Conservation (phyloP, 345 rosid species). For the Dipteronia sinensis region DNA sequence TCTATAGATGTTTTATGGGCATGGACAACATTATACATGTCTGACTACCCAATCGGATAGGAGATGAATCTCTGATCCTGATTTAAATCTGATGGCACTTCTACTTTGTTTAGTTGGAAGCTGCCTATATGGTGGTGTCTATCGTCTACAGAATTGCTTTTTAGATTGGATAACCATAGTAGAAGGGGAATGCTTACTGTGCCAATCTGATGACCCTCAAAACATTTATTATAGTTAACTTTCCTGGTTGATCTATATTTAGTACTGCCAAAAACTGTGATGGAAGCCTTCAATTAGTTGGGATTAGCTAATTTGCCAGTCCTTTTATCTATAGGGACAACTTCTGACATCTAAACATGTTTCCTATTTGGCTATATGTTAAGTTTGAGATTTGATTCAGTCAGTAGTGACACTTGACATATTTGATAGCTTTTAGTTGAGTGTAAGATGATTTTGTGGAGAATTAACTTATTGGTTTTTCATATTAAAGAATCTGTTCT, state of each 20-base stretch:
- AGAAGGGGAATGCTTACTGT: not conserved
- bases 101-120: not conserved
- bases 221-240: not conserved
- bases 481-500: not conserved
- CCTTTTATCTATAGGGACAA: not conserved
- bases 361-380: not conserved
- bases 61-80: not conserved
- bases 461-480: slow-evolving; percentile 5
- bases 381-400: slow-evolving; percentile 11
- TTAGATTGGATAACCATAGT: slow-evolving; percentile 1
- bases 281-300: not conserved
- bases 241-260: not conserved
- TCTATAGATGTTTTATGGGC: not conserved
- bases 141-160: not conserved
- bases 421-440: not conserved
- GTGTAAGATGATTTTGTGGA: not conserved
- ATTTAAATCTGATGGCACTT: not conserved
- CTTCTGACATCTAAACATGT: not conserved
- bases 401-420: not conserved
- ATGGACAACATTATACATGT: not conserved
- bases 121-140: not conserved
- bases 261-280: not conserved
- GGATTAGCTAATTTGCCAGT: not conserved
- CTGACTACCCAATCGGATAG: not conserved
- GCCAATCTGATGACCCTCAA: not conserved